phyloP scores from a whole-genome alignment of 108 stramenopile genomes.

The Nannochloropsis oceanica region DNA sequence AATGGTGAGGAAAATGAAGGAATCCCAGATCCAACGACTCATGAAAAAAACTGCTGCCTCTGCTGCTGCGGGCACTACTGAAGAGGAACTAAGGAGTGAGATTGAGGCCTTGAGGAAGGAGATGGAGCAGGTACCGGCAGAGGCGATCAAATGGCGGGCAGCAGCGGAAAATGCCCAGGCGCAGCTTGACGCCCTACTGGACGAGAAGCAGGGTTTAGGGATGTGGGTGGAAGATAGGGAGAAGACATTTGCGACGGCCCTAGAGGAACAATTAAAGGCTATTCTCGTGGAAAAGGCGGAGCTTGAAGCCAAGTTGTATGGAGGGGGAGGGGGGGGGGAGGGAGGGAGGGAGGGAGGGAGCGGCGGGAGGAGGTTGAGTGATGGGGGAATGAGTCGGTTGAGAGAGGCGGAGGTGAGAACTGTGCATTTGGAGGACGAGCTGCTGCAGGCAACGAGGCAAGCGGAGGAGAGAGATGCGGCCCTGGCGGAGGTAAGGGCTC shows the following conservation, averaged over 20 bases:
- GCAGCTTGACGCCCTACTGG: conserved; percentile 7
- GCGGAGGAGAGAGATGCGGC: not conserved
- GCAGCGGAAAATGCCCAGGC: conserved; percentile 8
- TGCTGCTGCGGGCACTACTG: not conserved
- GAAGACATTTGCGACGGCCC: conserved; percentile 3
- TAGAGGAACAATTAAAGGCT: not conserved
- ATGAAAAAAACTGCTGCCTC: not conserved
- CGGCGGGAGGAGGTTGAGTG: not conserved
- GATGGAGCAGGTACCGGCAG: not conserved
- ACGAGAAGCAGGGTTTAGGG: conserved; percentile 2
- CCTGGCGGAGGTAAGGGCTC: not conserved
- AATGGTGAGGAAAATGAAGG: not conserved
- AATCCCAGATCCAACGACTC: not conserved
- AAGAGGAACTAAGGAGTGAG: not conserved
- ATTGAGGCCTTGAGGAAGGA: conserved; percentile 7
- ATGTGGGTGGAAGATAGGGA: conserved; percentile 4
- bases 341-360: not conserved
- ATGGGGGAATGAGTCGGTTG: too few species aligned
- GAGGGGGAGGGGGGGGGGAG: not conserved
- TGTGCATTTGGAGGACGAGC: conserved; percentile 18
- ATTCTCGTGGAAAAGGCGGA: conserved; percentile 10
- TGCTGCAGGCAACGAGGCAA: not conserved
- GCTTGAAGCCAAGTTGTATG: not conserved
- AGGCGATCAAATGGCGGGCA: conserved; percentile 21
- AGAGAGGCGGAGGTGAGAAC: not conserved